Percentiles rank a stretch among this genome's conserved stretches.
phyloP scores from a whole-genome alignment of 2,329 filamentous ascomycete species.

The Diaporthe longicolla region DNA sequence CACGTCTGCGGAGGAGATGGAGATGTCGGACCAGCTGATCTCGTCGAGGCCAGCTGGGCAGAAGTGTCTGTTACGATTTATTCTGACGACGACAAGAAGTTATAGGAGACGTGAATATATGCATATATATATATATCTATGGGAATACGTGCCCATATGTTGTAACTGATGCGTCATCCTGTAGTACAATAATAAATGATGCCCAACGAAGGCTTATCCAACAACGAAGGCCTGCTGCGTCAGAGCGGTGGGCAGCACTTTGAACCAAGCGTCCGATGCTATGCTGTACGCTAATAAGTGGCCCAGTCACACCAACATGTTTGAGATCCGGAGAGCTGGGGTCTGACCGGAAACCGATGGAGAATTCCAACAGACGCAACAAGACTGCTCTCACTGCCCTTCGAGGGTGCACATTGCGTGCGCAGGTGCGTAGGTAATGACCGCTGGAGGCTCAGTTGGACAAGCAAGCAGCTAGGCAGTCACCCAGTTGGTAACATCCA shows the following conservation, averaged over 20 bases:
- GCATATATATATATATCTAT: not conserved
- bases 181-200: not conserved
- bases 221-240: too few species aligned
- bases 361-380: not conserved
- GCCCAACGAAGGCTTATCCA: too few species aligned
- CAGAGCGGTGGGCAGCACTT: not conserved
- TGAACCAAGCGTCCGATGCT: not conserved
- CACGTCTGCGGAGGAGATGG: constrained; percentile 71
- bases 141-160: not conserved
- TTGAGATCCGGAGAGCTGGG: too few species aligned
- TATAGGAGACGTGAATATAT: not conserved
- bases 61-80: constrained; percentile 69
- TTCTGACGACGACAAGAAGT: constrained; percentile 45
- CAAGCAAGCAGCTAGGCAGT: not conserved
- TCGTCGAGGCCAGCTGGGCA: constrained; percentile 74
- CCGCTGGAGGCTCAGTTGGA: not conserved
- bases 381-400: not conserved
- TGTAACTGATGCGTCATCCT: not conserved
- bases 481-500: not conserved
- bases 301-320: not conserved
- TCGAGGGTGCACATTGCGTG: not conserved
- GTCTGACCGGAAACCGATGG: not conserved
- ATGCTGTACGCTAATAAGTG: not conserved
- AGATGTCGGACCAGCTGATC: constrained; percentile 77
- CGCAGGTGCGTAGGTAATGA: not conserved